Base-by-base conservation (phyloP, 2,329 filamentous ascomycete species). In the Corinectria fuckeliana region DNA sequence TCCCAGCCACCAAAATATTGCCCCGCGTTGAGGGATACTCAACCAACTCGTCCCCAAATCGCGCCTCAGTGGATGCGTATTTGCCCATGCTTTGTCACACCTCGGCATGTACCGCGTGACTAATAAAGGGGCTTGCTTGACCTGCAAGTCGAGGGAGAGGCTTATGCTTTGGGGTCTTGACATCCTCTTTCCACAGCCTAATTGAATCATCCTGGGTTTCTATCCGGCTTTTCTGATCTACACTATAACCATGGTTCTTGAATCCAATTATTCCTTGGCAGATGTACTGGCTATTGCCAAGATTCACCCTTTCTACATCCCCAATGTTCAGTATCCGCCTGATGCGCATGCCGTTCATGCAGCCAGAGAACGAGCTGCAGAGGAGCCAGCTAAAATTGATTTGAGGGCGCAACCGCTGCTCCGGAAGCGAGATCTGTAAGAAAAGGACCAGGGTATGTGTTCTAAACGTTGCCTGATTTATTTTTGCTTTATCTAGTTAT, bases 251-350 rank as follows among this genome's bases (percentile, higher is more conserved):
- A 64, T 64, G 64, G 39, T 48, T 11, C 25, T 34, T 1, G 52
- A 57, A 10, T 47, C 41, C 16, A 57, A 56, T 13, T 72, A 70
- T 51, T 68, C 71, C 0, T 45, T 78, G 26, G 21, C 20, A 4
- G 71, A 76, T 0, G 65, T 78, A 0, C 58, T 79, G 18, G 69
- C 74, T 2, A 62, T 78, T 20, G 71, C 75, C 34, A 70, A 64
- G 4, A 61, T 69, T 0, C 77, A 79, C 26, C 76, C 76, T 0
- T 79, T 79, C 26, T 77, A 78, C 38, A 25, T 50, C 10, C 57
- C 59, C 1, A 38, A 68, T 4, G 21, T 61, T 3, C 28, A 65
- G 10, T 78, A 78, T 41, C 75, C 77, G 2, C 76, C 75, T 0
- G 48, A 58, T 7, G 21, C 57, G 2, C 45, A 60, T 5, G 6